phyloP scores from a whole-genome alignment of 495 filamentous ascomycete genomes.

The Daldinia childiae region DNA sequence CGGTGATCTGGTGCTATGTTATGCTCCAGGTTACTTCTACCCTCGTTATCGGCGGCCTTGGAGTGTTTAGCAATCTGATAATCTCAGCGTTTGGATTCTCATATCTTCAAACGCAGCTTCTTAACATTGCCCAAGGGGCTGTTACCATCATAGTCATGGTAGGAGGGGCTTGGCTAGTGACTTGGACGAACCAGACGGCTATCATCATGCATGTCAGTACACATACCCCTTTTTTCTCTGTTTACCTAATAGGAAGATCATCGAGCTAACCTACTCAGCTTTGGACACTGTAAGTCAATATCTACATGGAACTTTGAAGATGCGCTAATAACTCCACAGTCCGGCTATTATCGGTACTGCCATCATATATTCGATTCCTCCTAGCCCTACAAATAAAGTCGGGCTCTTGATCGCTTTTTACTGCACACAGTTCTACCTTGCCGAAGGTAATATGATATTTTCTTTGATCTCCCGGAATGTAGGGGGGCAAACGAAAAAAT shows the following conservation, averaged over 20 bases:
- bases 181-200: not conserved
- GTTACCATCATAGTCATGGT: not conserved
- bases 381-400: not conserved
- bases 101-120: not conserved
- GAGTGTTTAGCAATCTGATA: not conserved
- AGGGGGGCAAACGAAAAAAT: not conserved
- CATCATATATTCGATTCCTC: not conserved
- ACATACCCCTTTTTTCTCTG: not conserved
- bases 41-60: constrained; percentile 64
- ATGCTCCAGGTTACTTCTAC: constrained; percentile 65
- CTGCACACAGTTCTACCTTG: not conserved
- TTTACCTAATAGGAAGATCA: not conserved
- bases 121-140: not conserved
- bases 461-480: not conserved
- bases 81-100: not conserved
- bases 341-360: not conserved
- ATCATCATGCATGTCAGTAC: not conserved
- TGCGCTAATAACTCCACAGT: not conserved
- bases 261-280: not conserved
- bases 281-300: not conserved
- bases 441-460: not conserved
- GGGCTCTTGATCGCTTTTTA: not conserved
- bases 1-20: constrained; percentile 47
- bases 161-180: not conserved
- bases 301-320: not conserved